phyloP scores from a whole-genome alignment of 768 basidiomycete species.

The Mrakia gelida region DNA sequence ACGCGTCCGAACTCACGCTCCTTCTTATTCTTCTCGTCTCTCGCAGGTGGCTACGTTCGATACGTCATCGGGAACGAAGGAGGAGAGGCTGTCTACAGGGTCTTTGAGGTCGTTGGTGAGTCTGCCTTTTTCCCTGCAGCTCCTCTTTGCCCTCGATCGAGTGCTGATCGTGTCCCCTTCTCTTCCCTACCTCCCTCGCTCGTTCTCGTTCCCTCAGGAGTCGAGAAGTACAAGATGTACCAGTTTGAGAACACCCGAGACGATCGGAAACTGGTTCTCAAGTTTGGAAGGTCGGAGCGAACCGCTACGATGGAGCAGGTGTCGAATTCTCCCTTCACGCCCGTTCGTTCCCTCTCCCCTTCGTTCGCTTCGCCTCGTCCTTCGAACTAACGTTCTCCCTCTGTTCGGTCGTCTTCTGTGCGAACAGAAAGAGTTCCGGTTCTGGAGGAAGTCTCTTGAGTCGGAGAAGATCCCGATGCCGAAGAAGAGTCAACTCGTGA shows the following conservation, averaged over 20 bases:
- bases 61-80: constrained; percentile 57
- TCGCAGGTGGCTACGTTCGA: constrained; percentile 75
- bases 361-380: not conserved
- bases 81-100: not conserved
- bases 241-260: constrained; percentile 56
- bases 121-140: constrained; percentile 29
- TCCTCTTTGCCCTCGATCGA: not conserved
- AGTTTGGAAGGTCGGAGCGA: constrained; percentile 64
- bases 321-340: constrained; percentile 64
- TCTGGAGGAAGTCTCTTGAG: constrained; percentile 51
- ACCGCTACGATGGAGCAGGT: constrained; percentile 76
- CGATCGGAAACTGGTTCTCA: constrained; percentile 66
- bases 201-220: not conserved
- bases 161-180: not conserved
- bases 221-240: constrained; percentile 53
- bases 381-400: not conserved
- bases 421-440: constrained; percentile 66
- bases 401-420: not conserved
- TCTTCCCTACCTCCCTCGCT: not conserved
- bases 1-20: not conserved
- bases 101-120: constrained; percentile 61
- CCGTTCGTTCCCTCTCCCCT: constrained; percentile 52
- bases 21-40: not conserved
- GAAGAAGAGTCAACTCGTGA: constrained; percentile 56
- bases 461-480: constrained; percentile 63